Evolutionary conservation across 2,329 filamentous ascomycete species (phyloP).

Genomic region (Lithohypha guttulata): DNA sequence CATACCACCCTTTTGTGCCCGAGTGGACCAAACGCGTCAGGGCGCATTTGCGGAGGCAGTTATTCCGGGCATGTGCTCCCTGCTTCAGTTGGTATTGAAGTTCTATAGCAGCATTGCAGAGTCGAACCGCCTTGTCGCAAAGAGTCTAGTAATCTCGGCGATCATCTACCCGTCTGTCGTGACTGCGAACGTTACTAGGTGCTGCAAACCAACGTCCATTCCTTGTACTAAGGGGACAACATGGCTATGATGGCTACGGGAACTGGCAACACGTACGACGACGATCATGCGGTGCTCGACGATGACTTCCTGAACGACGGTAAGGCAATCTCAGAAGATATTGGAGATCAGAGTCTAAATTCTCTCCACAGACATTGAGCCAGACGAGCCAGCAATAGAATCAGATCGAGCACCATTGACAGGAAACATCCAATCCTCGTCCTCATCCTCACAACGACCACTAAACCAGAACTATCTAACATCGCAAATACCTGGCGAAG

Average conservation of each 20-base stretch:
- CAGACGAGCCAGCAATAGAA: conserved; percentile 66
- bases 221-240: too few species aligned
- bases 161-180: too few species aligned
- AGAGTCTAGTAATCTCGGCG: too few species aligned
- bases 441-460: conserved; percentile 40
- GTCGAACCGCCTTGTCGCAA: too few species aligned
- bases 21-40: too few species aligned
- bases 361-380: conserved; percentile 61
- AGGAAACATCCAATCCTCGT: conserved; percentile 65
- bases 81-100: too few species aligned
- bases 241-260: conserved; percentile 27
- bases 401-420: conserved; percentile 70
- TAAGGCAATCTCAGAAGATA: conserved; percentile 41
- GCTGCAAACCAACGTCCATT: too few species aligned
- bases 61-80: too few species aligned
- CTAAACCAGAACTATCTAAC: conserved; percentile 75
- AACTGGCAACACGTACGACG: conserved; percentile 15
- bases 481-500: conserved; percentile 81
- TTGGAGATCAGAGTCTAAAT: conserved; percentile 62
- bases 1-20: too few species aligned
- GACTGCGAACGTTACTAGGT: too few species aligned
- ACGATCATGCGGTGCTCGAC: conserved; percentile 21
- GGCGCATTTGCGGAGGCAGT: too few species aligned
- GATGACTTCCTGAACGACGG: conserved; percentile 32
- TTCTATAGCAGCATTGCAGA: too few species aligned